Evolutionary conservation across 2,329 filamentous ascomycete genomes (phyloP), one percentile per base, ranked within the genome.

Genomic region (Fusarium oxysporum): DNA sequence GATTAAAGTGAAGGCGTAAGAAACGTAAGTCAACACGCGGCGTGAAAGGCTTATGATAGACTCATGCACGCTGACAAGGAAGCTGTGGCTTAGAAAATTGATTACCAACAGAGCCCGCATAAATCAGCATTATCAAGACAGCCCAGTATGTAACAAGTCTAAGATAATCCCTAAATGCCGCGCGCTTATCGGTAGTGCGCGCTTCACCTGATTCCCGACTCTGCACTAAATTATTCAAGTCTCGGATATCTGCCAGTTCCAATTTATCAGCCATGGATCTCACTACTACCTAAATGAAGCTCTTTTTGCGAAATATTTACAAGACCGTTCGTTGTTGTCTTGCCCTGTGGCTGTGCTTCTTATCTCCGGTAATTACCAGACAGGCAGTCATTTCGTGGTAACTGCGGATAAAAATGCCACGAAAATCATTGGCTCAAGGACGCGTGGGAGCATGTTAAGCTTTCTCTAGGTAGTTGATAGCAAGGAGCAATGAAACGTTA

Each of bases 371-470:
- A 16, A 25, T n/a, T 25, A n/a, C 47, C 30, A 23, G 11, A 19
- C 8, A 50, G 12, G n/a, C 6, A 25, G 6, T 19, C 16, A 25
- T 14, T 12, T 14, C n/a, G 2, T 19, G 3, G 16, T 1, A 10
- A 1, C 11, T 10, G 2, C 4, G 4, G n/a, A 19, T 7, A 8
- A 10, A 23, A 51, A 7, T 33, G 30, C 1, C 2, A 38, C 3
- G 3, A 12, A 53, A 17, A 3, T 16, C 19, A 28, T 53, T 53
- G 3, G 19, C 4, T n/a, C 9, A 9, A 8, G 6, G 7, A 11
- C 13, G 12, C 10, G 5, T 19, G 2, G 3, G 12, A 16, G 23
- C 8, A 21, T 6, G 48, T 14, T 25, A 12, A 37, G 33, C 23
- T 37, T 37, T 13, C 10, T 1, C 50, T 37, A 5, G 5, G 4